These are phyloP conservation scores for Wickerhamomyces strasburgensis DNA, from an alignment of 805 yeast species.

Conservation along the genomic window DNA sequence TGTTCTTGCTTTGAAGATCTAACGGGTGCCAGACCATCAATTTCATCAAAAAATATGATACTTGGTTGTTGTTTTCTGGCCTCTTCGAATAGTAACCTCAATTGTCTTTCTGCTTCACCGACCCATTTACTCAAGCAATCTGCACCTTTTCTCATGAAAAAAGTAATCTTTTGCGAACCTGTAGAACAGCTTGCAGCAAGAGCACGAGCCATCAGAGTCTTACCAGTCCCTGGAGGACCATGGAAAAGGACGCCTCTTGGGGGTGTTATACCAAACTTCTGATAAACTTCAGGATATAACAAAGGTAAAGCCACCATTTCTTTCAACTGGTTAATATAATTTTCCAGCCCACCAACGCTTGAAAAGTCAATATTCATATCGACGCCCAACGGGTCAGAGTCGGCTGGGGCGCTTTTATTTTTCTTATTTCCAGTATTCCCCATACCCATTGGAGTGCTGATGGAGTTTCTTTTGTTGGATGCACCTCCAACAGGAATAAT, in stretches of 20 bases:
- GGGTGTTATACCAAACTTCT: slow-evolving; percentile 85
- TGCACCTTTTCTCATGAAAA: slow-evolving; percentile 98
- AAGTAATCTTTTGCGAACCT: slow-evolving; percentile 79
- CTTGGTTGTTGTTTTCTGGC: slow-evolving; percentile 95
- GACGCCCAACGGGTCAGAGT: slow-evolving; percentile 89
- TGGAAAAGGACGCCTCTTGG: slow-evolving; percentile 97
- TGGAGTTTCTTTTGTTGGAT: slow-evolving; percentile 29
- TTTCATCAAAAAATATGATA: slow-evolving; percentile 94
- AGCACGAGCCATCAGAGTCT: slow-evolving; percentile 96
- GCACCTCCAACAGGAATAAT: slow-evolving; percentile 42
- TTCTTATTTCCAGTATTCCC: slow-evolving; percentile 22
- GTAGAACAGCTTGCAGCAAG: slow-evolving; percentile 92
- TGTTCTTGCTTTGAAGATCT: slow-evolving; percentile 97
- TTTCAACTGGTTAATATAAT: slow-evolving; percentile 84
- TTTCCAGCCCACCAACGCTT: slow-evolving; percentile 87
- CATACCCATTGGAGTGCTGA: slow-evolving; percentile 26
- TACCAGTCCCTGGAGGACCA: slow-evolving; percentile 99
- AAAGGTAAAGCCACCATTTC: slow-evolving; percentile 96
- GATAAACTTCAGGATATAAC: slow-evolving; percentile 88
- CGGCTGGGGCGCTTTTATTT: slow-evolving; percentile 63
- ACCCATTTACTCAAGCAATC: slow-evolving; percentile 98
- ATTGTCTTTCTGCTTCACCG: slow-evolving; percentile 96
- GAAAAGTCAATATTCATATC: slow-evolving; percentile 81
- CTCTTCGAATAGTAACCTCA: slow-evolving; percentile 87
- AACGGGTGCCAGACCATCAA: slow-evolving; percentile 97